Evolutionary conservation across 345 rosid species (phyloP).

Genomic region (Iberis pinnata): DNA sequence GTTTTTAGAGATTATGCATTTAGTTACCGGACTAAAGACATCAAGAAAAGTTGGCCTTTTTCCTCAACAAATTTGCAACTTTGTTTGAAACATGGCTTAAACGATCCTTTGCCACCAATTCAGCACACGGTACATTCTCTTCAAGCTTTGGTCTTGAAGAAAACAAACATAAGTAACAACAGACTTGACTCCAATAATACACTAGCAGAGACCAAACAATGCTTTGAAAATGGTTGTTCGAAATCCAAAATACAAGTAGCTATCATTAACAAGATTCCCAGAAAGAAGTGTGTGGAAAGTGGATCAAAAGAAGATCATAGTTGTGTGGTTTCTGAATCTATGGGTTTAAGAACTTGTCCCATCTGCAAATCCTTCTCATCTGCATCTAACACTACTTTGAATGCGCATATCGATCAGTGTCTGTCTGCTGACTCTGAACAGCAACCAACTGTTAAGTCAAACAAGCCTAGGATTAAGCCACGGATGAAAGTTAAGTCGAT

Average conservation of each 20-base stretch:
- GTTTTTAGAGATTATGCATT: conserved; percentile 83
- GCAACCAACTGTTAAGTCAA: conserved; percentile 46
- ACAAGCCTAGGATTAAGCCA: conserved; percentile 64
- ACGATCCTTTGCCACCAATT: conserved; percentile 78
- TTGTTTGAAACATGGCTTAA: conserved; percentile 80
- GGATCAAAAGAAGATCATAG: conserved; percentile 50
- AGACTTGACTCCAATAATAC: too few relatives aligned
- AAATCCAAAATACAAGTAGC: conserved; percentile 47
- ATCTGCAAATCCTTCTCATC: conserved; percentile 96
- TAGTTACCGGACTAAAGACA: conserved; percentile 63
- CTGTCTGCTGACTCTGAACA: conserved; percentile 59
- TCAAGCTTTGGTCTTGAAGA: conserved; percentile 22
- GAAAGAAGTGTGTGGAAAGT: conserved; percentile 55
- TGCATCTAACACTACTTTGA: conserved; percentile 92
- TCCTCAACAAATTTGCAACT: conserved; percentile 64
- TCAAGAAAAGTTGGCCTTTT: conserved; percentile 90
- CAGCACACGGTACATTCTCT: too few relatives aligned
- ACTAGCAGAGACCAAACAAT: conserved; percentile 12
- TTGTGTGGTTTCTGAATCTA: conserved; percentile 28
- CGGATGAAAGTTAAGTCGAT: conserved; percentile 55
- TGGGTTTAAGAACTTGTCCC: too few relatives aligned
- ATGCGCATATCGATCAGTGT: conserved; percentile 98
- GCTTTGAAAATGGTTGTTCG: conserved; percentile 44
- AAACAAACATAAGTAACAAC: conserved; percentile 5
- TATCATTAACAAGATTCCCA: conserved; percentile 24